Evolutionary conservation across 2,329 filamentous ascomycete genomes (phyloP), one percentile per base, ranked within the genome.

Genomic region (Colletotrichum sp.): DNA sequence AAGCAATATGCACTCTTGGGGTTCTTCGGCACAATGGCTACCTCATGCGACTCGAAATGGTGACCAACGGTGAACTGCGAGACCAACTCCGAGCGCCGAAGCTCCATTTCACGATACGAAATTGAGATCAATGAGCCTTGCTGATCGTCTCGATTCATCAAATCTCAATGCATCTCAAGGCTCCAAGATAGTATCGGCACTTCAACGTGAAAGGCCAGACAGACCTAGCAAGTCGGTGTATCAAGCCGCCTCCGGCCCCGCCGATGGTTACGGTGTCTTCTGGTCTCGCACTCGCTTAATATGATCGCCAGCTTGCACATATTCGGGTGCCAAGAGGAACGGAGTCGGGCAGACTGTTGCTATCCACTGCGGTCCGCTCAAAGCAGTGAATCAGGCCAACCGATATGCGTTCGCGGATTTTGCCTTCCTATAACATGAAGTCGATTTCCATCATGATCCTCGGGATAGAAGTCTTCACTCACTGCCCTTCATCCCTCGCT

Each of bases 1-100:
- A 8, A 18, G 16, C 1, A 0, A 0, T 48, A n/a, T 48, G 10
- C 10, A n/a, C 3, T 21, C 0, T 0, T 0, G 43, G 18, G 18
- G n/a, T 12, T 13, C 18, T 12, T 0, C 0, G 5, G 43, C 9
- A 0, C 18, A 48, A 7, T 48, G 2, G 2, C 2, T n/a, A 13
- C 18, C 3, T 21, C 18, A 0, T 48, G 43, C n/a, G 6, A 48
- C n/a, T 21, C 43, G 18, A 48, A 48, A 13, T 21, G 5, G 10
- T 21, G 9, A 13, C 43, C 6, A 21, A 18, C 10, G 0, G n/a
- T 21, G 18, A 13, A 48, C 43, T 8, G 43, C 43, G 43, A 21
- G 43, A 21, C 18, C n/a, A 21, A 21, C 43, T 21, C 18, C 43
- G 43, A 21, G n/a, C 10, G n/a, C 43, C 18, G 43, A 48, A n/a